Base-by-base conservation (phyloP, 1,284 basidiomycete genomes). In the Neotropicomus parvogracilis region DNA sequence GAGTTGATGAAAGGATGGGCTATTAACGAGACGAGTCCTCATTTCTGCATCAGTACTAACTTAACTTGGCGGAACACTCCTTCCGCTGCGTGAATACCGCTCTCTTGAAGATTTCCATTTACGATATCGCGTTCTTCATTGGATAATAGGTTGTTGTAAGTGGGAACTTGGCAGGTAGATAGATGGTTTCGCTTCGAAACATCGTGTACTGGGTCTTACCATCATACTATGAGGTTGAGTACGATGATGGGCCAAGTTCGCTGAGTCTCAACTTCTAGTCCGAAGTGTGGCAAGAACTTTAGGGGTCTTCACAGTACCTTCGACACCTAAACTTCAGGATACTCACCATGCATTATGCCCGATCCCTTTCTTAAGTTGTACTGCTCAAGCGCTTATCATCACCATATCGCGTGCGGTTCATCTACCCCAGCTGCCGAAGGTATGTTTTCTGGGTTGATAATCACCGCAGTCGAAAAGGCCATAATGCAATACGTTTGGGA, bases 401-500 rank as follows among this genome's bases (percentile, higher is more conserved):
- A 6, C 16, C 27, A 9, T 42, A 6, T 14, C 6, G 11, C 26
- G 16, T 20, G 32, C 24, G 26, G 19, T 12, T 14, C 16, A 13
- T 16, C 41, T 20, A 28, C 39, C 31, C 19, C 17, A 14, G 17
- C n/a, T 6, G n/a, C 24, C 16, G 28, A 58, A n/a, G 55, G 59
- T 62, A 48, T 41, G 58, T 62, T 60, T 57, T 29, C 35, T 4
- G 38, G 26, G 16, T 43, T 35, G 9, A 24, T 4, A 21, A 26
- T 31, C 32, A 21, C 26, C 24, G 29, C 50, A 45, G 60, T 61
- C 29, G 58, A 50, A 46, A 50, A 38, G 53, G 60, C 38, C 60
- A 61, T 63, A 61, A 63, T 59, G 58, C 58, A 60, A 45, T 27
- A 41, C 50, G 21, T 49, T 63, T 61, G 58, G 49, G 60, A 59